Evolutionary conservation across 2,329 filamentous ascomycete species (phyloP).

Genomic region (Penicillium sp.): DNA sequence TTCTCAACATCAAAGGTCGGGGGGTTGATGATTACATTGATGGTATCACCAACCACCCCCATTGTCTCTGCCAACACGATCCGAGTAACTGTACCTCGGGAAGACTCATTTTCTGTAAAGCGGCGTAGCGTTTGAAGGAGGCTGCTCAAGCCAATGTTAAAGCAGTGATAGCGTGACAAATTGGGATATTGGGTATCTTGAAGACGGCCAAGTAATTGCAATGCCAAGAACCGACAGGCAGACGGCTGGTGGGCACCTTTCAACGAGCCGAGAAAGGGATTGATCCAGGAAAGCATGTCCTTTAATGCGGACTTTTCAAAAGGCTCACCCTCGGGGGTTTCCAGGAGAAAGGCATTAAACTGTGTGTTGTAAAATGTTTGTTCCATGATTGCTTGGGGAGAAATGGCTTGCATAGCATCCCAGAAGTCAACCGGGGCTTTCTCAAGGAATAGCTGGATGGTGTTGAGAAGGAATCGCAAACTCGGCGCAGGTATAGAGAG

Average conservation of each 20-base stretch:
- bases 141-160: slow-evolving; percentile 45
- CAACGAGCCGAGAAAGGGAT: slow-evolving; percentile 73
- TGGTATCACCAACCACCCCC: slow-evolving; percentile 46
- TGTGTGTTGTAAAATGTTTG: slow-evolving; percentile 73
- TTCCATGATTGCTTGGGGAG: slow-evolving; percentile 77
- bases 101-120: slow-evolving; percentile 48
- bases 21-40: slow-evolving; percentile 59
- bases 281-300: slow-evolving; percentile 72
- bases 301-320: slow-evolving; percentile 57
- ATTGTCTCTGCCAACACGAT: slow-evolving; percentile 50
- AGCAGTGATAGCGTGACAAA: slow-evolving; percentile 46
- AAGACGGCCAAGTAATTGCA: slow-evolving; percentile 66
- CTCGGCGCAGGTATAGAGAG: slow-evolving; percentile 62
- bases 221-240: slow-evolving; percentile 73
- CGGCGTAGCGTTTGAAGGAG: slow-evolving; percentile 47
- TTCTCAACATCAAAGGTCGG: slow-evolving; percentile 50
- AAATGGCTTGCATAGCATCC: slow-evolving; percentile 80
- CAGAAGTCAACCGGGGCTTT: slow-evolving; percentile 80
- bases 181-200: slow-evolving; percentile 43
- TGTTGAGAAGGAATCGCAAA: slow-evolving; percentile 67
- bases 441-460: slow-evolving; percentile 67
- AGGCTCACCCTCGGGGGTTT: slow-evolving; percentile 53
- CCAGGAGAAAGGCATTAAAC: slow-evolving; percentile 55
- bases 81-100: slow-evolving; percentile 46
- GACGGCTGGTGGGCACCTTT: slow-evolving; percentile 72